phyloP scores from a whole-genome alignment of 2,329 filamentous ascomycete species.

The Fusarium mundagurra region DNA sequence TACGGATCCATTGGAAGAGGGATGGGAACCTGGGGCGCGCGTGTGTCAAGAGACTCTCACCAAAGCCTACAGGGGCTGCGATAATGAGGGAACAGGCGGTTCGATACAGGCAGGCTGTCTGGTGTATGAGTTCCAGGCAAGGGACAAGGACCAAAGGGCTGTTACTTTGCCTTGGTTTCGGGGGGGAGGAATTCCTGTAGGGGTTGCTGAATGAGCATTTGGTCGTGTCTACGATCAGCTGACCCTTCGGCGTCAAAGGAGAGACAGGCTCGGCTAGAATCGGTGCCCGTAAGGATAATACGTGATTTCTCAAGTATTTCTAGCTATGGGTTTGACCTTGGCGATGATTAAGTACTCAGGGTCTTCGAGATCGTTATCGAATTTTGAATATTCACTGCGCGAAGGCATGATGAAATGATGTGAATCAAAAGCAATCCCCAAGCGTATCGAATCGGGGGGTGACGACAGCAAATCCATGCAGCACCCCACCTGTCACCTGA shows the following conservation, averaged over 20 bases:
- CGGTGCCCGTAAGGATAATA: no score
- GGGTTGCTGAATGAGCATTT: background rate
- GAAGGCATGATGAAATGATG: background rate
- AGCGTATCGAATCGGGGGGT: background rate
- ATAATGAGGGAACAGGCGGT: background rate
- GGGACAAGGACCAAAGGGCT: background rate
- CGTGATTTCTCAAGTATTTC: no score
- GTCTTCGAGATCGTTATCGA: rapidly evolving
- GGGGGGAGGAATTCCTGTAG: background rate
- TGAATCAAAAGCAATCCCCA: background rate
- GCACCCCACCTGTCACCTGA: background rate
- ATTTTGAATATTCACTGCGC: no score
- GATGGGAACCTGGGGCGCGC: background rate
- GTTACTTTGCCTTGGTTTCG: background rate
- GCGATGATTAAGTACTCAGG: no score
- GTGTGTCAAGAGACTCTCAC: background rate
- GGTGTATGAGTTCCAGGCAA: background rate
- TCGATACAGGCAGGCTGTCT: background rate
- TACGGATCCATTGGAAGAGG: background rate
- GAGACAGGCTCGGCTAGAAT: no score
- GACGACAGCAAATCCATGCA: background rate
- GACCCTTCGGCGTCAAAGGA: no score
- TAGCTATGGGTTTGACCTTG: no score
- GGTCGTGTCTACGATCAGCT: no score
- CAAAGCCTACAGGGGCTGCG: background rate